Base-by-base conservation (phyloP, 2,329 filamentous ascomycete genomes). In the Colletotrichum melonis region DNA sequence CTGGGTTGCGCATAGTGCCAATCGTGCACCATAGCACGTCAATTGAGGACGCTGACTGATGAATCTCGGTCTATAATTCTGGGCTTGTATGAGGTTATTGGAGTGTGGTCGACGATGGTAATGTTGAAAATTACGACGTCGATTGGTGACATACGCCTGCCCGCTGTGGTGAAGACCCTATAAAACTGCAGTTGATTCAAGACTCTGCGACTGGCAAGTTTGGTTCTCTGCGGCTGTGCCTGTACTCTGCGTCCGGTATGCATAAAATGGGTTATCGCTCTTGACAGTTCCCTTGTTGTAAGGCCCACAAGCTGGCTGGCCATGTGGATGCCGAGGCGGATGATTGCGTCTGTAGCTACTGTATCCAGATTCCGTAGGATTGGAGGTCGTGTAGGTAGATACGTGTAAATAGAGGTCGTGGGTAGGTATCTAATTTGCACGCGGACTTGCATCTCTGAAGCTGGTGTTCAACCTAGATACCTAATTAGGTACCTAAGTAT, bases 1-100 rank as follows among this genome's bases (percentile, higher is more conserved):
- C 57, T 14, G 56, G 30, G 66, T 66, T 73, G 67, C 38, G 71
- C 46, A 24, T 71, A 73, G 71, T 66, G 62, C 35, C 30, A 16
- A n/a, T 24, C 63, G 62, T 63, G 67, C 35, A 28, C 11, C 55
- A 62, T 32, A 30, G 62, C 32, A 57, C 24, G 46, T 63, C 56
- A 35, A 38, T 9, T 71, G 60, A 66, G 38, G 28, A 42, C 24
- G 28, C 9, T 5, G 42, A 8, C 9, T 22, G 49, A 56, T 62
- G 14, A 24, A 26, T 24, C 19, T 26, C 24, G 14, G 46, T 22
- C 19, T 11, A 26, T 32, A 22, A 35, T 11, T 30, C 16, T 55
- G 46, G 65, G 30, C 16, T 24, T 22, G n/a, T 22, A 9, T 28
- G 9, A 22, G 52, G 9, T 24, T 8, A 49, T 14, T 24, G 28